These are phyloP conservation scores for Microascus cirrosus DNA, from an alignment of 2,329 filamentous ascomycete genomes.

Conservation along the genomic window DNA sequence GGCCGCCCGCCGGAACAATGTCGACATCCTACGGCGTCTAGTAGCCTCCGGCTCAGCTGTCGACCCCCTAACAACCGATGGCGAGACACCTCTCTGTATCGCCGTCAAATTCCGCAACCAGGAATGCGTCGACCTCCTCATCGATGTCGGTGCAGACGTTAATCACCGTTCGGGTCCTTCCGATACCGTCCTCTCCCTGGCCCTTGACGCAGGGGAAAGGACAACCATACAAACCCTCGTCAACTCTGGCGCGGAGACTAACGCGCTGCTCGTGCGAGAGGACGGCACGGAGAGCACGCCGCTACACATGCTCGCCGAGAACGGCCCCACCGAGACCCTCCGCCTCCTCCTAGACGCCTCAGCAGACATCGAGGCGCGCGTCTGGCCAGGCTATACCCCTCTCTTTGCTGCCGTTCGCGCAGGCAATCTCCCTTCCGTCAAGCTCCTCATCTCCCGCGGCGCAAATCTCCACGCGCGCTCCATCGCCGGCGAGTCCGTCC, in stretches of 20 bases:
- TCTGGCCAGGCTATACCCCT: conserved; percentile 13
- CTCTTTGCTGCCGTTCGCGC: conserved; percentile 15
- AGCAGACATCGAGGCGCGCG: conserved; percentile 10
- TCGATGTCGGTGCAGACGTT: conserved; percentile 11
- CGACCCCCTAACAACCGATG: conserved; percentile 11
- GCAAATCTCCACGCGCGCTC: conserved; percentile 10
- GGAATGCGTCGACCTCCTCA: conserved; percentile 10
- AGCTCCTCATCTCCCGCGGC: conserved; percentile 13
- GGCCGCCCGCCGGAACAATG: conserved; percentile 11
- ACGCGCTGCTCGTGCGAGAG: conserved; percentile 7
- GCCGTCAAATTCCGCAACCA: conserved; percentile 11
- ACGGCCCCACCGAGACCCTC: conserved; percentile 14
- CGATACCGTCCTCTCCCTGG: conserved; percentile 9
- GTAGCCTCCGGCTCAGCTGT: conserved; percentile 11
- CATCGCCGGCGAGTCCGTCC: conserved; percentile 10
- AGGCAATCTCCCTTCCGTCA: conserved; percentile 12
- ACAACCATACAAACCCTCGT: conserved; percentile 10
- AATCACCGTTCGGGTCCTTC: conserved; percentile 6
- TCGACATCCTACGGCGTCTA: conserved; percentile 11
- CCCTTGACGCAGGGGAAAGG: conserved; percentile 7
- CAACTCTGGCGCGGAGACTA: conserved; percentile 9
- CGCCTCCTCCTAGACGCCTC: conserved; percentile 12
- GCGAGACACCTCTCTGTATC: conserved; percentile 12
- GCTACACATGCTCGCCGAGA: conserved; percentile 15
- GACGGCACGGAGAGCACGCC: conserved; percentile 14